Percentiles rank a stretch among this genome's conserved stretches.
These are phyloP conservation scores for Bryoerythrophyllum caledonicum DNA, from an alignment of 225 moss, liverwort and hornwort species.

Conservation along the genomic window DNA sequence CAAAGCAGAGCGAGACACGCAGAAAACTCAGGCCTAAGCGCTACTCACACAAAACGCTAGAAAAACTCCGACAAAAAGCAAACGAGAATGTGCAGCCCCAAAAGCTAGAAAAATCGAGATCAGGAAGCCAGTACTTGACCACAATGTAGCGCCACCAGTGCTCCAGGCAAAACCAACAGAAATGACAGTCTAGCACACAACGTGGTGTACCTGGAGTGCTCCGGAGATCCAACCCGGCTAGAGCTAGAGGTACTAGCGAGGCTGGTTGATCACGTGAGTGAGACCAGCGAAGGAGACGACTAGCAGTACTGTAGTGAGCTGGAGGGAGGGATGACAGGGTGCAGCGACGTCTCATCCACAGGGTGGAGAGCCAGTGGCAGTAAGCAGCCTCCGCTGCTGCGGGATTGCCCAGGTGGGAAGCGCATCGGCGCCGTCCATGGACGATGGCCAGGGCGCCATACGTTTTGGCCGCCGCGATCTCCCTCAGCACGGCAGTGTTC, in stretches of 20 bases:
- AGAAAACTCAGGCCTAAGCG: too few relatives aligned
- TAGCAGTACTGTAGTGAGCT: not conserved
- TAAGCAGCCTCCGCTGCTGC: too few relatives aligned
- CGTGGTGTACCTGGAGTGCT: not conserved
- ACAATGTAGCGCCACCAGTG: not conserved
- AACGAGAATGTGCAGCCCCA: too few relatives aligned
- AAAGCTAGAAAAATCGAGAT: too few relatives aligned
- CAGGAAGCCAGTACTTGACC: too few relatives aligned
- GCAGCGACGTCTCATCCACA: constrained; percentile 9
- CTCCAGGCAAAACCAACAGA: not conserved
- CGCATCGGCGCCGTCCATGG: constrained; percentile 5
- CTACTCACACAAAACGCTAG: too few relatives aligned
- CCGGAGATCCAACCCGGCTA: not conserved
- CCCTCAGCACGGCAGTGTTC: not conserved
- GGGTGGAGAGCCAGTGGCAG: not conserved
- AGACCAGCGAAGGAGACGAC: too few relatives aligned
- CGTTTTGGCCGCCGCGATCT: not conserved
- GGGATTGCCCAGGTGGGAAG: not conserved
- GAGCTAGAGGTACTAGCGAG: not conserved
- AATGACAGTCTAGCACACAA: not conserved
- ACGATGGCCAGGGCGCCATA: not conserved
- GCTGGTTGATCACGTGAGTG: too few relatives aligned
- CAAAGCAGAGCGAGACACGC: too few relatives aligned
- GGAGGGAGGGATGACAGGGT: not conserved
- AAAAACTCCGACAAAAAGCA: too few relatives aligned